Base-by-base conservation (phyloP, 495 filamentous ascomycete species). In the Jackrogersella multiformis region DNA sequence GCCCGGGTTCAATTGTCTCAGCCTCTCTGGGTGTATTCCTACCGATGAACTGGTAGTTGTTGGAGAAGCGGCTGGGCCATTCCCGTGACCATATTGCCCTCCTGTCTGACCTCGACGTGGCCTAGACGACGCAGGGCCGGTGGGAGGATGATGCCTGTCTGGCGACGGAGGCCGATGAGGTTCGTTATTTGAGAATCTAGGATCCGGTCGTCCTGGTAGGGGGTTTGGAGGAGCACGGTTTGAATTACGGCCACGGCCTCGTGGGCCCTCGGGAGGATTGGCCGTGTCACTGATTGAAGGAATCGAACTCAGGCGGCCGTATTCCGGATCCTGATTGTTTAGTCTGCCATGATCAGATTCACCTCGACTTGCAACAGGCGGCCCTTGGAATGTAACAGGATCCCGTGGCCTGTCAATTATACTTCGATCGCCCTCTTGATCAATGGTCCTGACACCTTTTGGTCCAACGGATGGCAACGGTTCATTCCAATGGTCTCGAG, bases 191-290 rank as follows among this genome's bases (percentile, higher is more conserved):
- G 73, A 46, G 44, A 78, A 78, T 21, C 81, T 69, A 45, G 66
- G 66, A 41, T 84, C 79, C 2, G 70, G 69, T 30, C 77, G 73
- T 42, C 72, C 63, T 53, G 77, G 73, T 16, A 75, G 74, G 7
- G 70, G 73, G 36, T 74, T 78, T 18, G 56, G 41, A n/a, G 76
- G 66, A 13, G 64, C 65, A 28, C 81, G 77, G 48, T 69, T 60
- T 5, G 74, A 69, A 49, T 77, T 79, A 41, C 81, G 76, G 10
- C 82, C 80, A 64, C 81, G 78, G 15, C 84, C 83, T 39, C 90
- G 82, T 1, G 92, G 93, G 0, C 91, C 93, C 21, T 87, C 89
- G 0, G 92, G 92, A 42, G 88, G 85, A 42, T 88, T 87, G 6
- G 81, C 72, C 30, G 80, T 71, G 13, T 82, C 80, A 1, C 77